Conservation (phyloP, 1,284 basidiomycete genomes). For the Moniliella sp. region DNA sequence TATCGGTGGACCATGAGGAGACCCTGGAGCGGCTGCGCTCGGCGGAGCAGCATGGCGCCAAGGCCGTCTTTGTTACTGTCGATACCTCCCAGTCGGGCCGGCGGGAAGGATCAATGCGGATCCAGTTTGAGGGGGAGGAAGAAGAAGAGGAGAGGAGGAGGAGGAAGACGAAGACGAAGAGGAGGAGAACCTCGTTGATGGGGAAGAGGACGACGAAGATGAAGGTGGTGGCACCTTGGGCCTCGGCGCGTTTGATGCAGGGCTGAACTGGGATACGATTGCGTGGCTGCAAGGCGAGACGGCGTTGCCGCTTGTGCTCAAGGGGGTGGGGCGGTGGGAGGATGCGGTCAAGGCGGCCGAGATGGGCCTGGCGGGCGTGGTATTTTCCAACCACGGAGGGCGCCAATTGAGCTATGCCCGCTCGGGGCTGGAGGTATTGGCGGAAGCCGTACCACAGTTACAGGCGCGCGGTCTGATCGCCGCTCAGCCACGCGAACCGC, state of each 20-base stretch:
- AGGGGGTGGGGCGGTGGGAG: slow-evolving; percentile 16
- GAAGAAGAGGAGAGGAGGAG: no score
- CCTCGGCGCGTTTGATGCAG: no score
- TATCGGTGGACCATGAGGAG: slow-evolving; percentile 45
- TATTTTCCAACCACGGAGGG: slow-evolving; percentile 28
- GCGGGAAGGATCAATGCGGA: no score
- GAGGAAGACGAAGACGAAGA: no score
- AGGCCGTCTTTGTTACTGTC: slow-evolving; percentile 41
- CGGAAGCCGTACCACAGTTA: slow-evolving; percentile 11
- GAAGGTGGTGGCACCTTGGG: no score
- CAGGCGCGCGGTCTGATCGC: slow-evolving; percentile 5
- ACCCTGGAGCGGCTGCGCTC: slow-evolving; percentile 47
- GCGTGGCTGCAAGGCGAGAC: slow-evolving; percentile 23
- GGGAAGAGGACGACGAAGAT: no score
- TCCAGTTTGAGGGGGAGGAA: no score
- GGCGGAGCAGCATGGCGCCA: slow-evolving; percentile 47
- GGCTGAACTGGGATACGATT: slow-evolving; percentile 34
- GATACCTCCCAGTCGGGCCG: slow-evolving; percentile 11
- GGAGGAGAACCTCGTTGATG: no score
- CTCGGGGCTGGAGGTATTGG: slow-evolving; percentile 12
- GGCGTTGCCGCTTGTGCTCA: slow-evolving; percentile 24
- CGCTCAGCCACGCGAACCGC: slow-evolving; percentile 3
- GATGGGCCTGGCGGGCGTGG: slow-evolving; percentile 22
- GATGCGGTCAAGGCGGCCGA: slow-evolving; percentile 19
- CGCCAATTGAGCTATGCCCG: slow-evolving; percentile 26